These are phyloP conservation scores for Pyrenopolyporus hunteri DNA, from an alignment of 495 filamentous ascomycete genomes.

Conservation along the genomic window DNA sequence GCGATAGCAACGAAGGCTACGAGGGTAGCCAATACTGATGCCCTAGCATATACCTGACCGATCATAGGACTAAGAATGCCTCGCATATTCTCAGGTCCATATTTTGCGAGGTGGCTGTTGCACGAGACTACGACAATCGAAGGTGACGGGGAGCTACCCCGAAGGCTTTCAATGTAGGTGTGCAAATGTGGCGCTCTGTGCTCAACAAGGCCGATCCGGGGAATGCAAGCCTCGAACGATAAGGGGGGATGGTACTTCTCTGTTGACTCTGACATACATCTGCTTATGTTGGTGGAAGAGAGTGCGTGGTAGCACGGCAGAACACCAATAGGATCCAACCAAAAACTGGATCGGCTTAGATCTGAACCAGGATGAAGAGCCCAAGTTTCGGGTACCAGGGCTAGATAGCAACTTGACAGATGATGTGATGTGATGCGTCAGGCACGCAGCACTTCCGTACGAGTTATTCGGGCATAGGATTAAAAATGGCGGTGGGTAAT, in stretches of 20 bases:
- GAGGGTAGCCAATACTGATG: conserved; percentile 11
- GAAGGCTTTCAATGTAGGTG: conserved; percentile 15
- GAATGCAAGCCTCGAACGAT: conserved; percentile 34
- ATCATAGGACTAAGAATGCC: conserved; percentile 12
- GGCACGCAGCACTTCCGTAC: conserved; percentile 20
- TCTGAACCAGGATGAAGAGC: conserved; percentile 27
- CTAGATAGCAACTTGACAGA: conserved; percentile 27
- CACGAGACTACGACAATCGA: conserved; percentile 20
- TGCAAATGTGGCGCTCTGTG: conserved; percentile 12
- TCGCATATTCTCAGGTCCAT: background rate
- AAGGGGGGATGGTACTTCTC: no score
- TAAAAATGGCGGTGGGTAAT: background rate
- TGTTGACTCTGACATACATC: conserved; percentile 37
- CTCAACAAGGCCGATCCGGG: conserved; percentile 33
- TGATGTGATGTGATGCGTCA: conserved; percentile 14
- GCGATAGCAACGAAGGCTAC: conserved; percentile 11
- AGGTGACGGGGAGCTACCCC: conserved; percentile 13
- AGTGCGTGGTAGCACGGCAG: conserved; percentile 21
- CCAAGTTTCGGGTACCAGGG: conserved; percentile 20
- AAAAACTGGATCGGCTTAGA: conserved; percentile 34
- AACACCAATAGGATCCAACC: conserved; percentile 30
- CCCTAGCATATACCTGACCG: conserved; percentile 18
- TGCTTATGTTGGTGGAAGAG: conserved; percentile 22
- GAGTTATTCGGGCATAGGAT: conserved; percentile 14
- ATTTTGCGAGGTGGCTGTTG: background rate